Conservation (phyloP, 345 rosid species). For the Euphorbia pulcherrima region DNA sequence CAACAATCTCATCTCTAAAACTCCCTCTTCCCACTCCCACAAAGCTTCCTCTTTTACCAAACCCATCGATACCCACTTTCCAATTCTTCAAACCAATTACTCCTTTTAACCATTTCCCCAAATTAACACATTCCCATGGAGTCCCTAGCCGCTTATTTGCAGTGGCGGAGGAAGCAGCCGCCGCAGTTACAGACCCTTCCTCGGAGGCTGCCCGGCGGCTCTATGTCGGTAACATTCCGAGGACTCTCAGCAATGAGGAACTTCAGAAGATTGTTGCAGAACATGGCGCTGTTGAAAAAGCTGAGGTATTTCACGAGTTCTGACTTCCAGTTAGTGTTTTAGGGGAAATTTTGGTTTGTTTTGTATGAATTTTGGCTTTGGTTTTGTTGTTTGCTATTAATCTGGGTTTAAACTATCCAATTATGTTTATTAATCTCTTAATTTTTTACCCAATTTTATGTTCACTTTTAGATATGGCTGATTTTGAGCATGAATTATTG, state of each 20-base stretch:
- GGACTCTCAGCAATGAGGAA: slow-evolving; percentile 49
- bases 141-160: slow-evolving; percentile 34
- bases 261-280: slow-evolving; percentile 62
- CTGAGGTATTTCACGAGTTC: slow-evolving; percentile 45
- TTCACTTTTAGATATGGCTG: not conserved
- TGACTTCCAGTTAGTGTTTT: not conserved
- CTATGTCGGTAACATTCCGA: slow-evolving; percentile 77
- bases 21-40: slow-evolving; percentile 24
- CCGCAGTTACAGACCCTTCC: slow-evolving; percentile 33
- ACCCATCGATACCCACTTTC: slow-evolving; percentile 26
- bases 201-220: slow-evolving; percentile 55
- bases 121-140: slow-evolving; percentile 4
- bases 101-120: slow-evolving; percentile 9
- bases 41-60: slow-evolving; percentile 8
- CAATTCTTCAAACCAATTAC: slow-evolving; percentile 17
- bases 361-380: not conserved
- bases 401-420: not conserved
- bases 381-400: not conserved
- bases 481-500: not conserved
- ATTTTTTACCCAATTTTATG: not conserved
- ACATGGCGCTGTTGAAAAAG: slow-evolving; percentile 73
- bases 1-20: slow-evolving; percentile 29
- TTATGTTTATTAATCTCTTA: no score
- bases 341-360: not conserved
- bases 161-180: slow-evolving; percentile 43